Evolutionary conservation across 2,329 filamentous ascomycete genomes (phyloP).

Genomic region (Talaromyces sp.): DNA sequence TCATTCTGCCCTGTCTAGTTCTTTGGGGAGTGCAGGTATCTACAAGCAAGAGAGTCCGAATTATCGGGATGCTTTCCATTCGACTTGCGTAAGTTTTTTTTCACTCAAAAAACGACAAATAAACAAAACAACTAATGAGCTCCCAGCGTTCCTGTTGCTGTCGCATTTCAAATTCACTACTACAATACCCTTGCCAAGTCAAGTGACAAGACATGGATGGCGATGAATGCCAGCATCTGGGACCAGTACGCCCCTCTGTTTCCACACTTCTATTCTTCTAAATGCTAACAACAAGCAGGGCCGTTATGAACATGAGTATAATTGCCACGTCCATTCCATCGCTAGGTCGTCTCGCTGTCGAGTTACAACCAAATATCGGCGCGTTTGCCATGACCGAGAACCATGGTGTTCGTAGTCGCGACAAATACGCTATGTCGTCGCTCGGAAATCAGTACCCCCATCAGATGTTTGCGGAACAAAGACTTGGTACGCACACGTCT

Average conservation of each 20-base stretch:
- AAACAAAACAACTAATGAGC: neutral
- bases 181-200: slow-evolving; percentile 10
- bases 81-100: slow-evolving; percentile 13
- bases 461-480: neutral
- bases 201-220: slow-evolving; percentile 16
- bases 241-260: slow-evolving; percentile 12
- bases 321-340: slow-evolving; percentile 22
- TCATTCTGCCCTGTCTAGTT: slow-evolving; percentile 16
- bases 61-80: slow-evolving; percentile 16
- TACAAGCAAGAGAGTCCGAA: slow-evolving; percentile 13
- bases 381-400: slow-evolving; percentile 12
- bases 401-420: slow-evolving; percentile 8
- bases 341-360: slow-evolving; percentile 22
- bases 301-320: slow-evolving; percentile 22
- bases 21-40: slow-evolving; percentile 18
- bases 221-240: slow-evolving; percentile 14
- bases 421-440: slow-evolving; percentile 10
- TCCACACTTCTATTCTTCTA: neutral
- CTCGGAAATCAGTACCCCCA: slow-evolving; percentile 8
- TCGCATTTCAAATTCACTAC: slow-evolving; percentile 18
- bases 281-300: slow-evolving; percentile 1
- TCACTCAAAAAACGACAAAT: too few relatives aligned
- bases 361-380: slow-evolving; percentile 13
- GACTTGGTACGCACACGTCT: slow-evolving; percentile 10
- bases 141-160: slow-evolving; percentile 5